Evolutionary conservation across 1,284 basidiomycete genomes (phyloP).

Genomic region (Puccinia novopanici): DNA sequence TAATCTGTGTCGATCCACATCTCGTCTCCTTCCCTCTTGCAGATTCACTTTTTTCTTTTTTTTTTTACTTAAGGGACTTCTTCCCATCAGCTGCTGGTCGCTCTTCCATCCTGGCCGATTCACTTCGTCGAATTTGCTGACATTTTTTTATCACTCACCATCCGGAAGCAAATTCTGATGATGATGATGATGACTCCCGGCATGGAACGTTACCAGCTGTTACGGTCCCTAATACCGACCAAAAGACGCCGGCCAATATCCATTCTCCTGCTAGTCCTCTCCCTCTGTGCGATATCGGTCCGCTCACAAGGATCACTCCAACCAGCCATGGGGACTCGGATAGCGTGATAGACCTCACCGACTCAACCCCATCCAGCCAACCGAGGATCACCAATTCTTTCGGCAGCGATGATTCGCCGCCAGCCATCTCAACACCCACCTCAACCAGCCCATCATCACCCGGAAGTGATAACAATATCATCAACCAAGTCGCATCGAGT

Average conservation of each 20-base stretch:
- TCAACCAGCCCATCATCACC: background rate
- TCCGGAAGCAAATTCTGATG: background rate
- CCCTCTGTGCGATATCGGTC: constrained; percentile 9
- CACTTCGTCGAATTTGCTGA: background rate
- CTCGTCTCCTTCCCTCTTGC: background rate
- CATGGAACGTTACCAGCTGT: background rate
- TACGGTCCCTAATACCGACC: background rate
- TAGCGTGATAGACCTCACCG: too few relatives aligned
- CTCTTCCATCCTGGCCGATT: background rate
- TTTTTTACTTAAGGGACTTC: background rate
- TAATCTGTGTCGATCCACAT: too few relatives aligned
- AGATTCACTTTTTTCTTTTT: background rate
- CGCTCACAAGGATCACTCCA: background rate
- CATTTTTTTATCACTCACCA: background rate
- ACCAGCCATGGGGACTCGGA: background rate
- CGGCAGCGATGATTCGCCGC: background rate
- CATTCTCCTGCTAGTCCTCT: background rate
- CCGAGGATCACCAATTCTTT: background rate
- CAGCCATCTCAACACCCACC: background rate
- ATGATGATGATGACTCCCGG: background rate
- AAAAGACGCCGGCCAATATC: background rate
- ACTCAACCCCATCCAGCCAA: background rate
- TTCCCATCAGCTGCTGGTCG: background rate
- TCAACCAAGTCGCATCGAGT: background rate
- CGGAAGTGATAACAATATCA: background rate